Base-by-base conservation (phyloP, 2,329 filamentous ascomycete genomes). In the Phaeomoniella chlamydospora region DNA sequence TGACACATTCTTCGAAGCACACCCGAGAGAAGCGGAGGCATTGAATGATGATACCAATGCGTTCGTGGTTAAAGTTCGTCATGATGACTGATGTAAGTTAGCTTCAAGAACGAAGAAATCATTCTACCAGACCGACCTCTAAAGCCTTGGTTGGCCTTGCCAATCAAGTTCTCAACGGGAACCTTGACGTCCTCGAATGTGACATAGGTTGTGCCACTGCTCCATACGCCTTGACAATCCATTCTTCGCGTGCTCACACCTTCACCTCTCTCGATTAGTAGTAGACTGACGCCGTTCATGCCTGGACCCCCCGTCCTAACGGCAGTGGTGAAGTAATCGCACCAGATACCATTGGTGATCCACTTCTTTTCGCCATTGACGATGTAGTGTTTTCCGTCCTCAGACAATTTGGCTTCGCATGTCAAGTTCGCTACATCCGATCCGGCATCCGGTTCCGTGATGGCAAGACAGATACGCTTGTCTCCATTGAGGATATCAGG, bases 361-460 rank as follows among this genome's bases (percentile, higher is more conserved):
- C 90, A 96, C 67, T 98, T 98, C 80, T 98, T 96, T 74, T 94
- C 88, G 37, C 90, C 90, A 54, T 96, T 98, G 62, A 98, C 90
- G 48, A 96, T 96, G 63, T 92, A 98, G 65, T 96, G 85, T 69
- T 96, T 96, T 53, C 90, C 90, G 51, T 98, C 90, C 49, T 90
- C 82, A 43, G 74, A 83, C 39, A 96, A 72, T 69, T 94, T 94
- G 16, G 90, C 90, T 68, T 96, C 87, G 59, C 88, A 96, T 11
- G 79, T 90, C 46, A 98, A 58, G 62, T 94, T 96, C 40, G 90
- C 90, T 6, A 98, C 90, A 55, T 98, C 90, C 45, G 77, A 85
- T 31, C 90, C 90, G 10, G 87, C 90, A 62, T 96, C 88, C 41
- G 81, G 90, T 64, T 98, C 90, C 0, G 90, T 98, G 49, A 98